Evolutionary conservation across 805 yeast species (phyloP), one percentile per base, ranked within the genome.

Genomic region (Candida sithepensis): DNA sequence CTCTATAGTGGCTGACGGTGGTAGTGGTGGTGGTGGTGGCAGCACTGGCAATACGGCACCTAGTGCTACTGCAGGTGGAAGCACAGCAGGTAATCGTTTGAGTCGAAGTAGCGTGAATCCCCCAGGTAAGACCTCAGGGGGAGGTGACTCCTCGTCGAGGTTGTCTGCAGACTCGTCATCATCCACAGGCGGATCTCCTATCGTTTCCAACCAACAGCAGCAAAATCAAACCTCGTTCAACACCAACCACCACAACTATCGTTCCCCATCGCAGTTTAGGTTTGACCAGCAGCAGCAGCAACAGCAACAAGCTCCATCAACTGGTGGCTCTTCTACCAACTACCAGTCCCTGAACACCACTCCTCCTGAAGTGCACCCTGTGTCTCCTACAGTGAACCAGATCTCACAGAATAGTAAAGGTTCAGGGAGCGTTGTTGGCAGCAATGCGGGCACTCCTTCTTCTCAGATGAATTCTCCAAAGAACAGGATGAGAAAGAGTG

Each of bases 361-460:
- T 16, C 32, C 48, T 30, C 46, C 51, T 2, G 49, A 45, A 20
- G 39, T 49, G n/a, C 43, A 42, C 28, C 46, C 52, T 18, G 42
- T 45, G 14, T 45, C 49, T n/a, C 48, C 52, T 3, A 40, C 24
- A 1, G 34, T 36, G 5, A 22, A 39, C 3, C 47, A 41, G 32
- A 42, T 19, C 3, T 45, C 43, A 13, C 41, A 24, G 12, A 28
- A 40, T 16, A 19, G 16, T n/a, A 43, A 40, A 30, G 45, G 20
- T 5, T 16, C 42, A n/a, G 44, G 24, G 7, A 39, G 34, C 32
- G 34, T 30, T 16, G 7, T 36, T 21, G 26, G 18, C 14, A 40
- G 34, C 22, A 23, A 28, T 23, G 42, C 19, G 21, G 34, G 42
- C 7, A 40, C 42, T 26, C 42, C 42, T n/a, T 14, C 33, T 26